Base-by-base conservation (phyloP, 2,329 filamentous ascomycete genomes). In the Botrytis paeoniae region DNA sequence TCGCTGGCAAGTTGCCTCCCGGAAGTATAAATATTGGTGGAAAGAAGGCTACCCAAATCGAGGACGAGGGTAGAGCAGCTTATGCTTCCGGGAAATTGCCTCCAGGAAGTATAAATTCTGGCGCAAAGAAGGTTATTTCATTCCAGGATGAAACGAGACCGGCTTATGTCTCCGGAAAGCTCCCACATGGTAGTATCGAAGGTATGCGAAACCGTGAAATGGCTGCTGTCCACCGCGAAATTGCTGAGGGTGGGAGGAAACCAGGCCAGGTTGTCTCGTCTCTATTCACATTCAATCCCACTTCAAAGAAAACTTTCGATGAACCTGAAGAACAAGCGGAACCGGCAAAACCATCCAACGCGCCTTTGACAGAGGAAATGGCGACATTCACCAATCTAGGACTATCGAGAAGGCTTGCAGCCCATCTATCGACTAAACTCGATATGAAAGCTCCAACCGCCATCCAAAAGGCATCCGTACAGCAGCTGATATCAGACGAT, bases 391-490 rank as follows among this genome's bases (percentile, higher is more conserved):
- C 91, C 41, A 92, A 91, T 0, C 86, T 99, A 43, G 95, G 95
- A 10, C 85, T 99, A 73, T 96, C 94, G 6, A 87, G 91, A 2
- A 89, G 89, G 16, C 85, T 99, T 37, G 94, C 96, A 18, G 88
- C 91, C 69, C 95, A 98, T 82, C 85, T 99, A 39, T 87, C 93
- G 9, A 89, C 90, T 62, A 98, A 97, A 83, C 90, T 99, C 82
- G 88, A 92, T 73, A 88, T 99, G 81, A 96, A 95, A 80, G 92
- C 93, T 0, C 96, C 96, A 9, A 99, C 96, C 0, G 94, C 93
- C 0, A 98, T 99, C 80, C 96, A 99, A 83, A 95, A 95, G 78
- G 93, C 93, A 75, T 92, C 95, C 0, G 91, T 99, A 57, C 87
- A 92, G 60, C 91, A 96, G 78, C 84, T 99, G 75, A 83, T 97